Evolutionary conservation across 768 basidiomycete genomes (phyloP).

Genomic region (Tylopilus balloui): DNA sequence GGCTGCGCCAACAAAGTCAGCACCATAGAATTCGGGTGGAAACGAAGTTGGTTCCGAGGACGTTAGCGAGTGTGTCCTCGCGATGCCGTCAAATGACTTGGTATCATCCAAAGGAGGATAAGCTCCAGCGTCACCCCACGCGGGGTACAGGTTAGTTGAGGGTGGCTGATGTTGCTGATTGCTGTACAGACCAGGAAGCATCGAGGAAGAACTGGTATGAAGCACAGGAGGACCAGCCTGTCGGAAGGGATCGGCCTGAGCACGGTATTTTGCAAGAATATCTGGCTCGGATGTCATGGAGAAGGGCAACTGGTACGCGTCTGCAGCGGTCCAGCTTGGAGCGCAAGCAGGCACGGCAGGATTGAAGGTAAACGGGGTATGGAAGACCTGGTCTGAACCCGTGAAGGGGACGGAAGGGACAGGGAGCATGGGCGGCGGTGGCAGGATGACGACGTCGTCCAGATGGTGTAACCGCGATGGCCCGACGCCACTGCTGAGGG

Average conservation of each 20-base stretch:
- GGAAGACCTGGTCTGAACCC: conserved; percentile 26
- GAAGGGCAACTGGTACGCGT: conserved; percentile 21
- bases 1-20: conserved; percentile 19
- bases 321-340: conserved; percentile 15
- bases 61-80: conserved; percentile 17
- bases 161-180: conserved; percentile 17
- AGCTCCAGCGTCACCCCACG: conserved; percentile 25
- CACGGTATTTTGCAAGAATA: conserved; percentile 43
- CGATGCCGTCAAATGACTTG: conserved; percentile 23
- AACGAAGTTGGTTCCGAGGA: conserved; percentile 24
- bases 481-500: conserved; percentile 11
- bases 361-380: conserved; percentile 31
- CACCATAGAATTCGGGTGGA: conserved; percentile 18
- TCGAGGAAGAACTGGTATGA: conserved; percentile 1
- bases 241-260: conserved; percentile 43
- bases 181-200: conserved; percentile 16
- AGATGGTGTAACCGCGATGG: conserved; percentile 29
- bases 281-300: conserved; percentile 32
- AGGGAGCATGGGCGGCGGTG: conserved; percentile 33
- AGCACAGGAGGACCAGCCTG: conserved; percentile 25
- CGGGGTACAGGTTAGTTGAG: conserved; percentile 19
- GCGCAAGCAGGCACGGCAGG: conserved; percentile 19
- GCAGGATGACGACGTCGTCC: conserved; percentile 42
- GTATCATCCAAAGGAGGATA: conserved; percentile 27
- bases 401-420: conserved; percentile 22